A percentile compares a stretch with the other conserved stretches of the same genome.
These are phyloP conservation scores for Coccomyxa sp. DNA, from an alignment of 139 green algal genomes.

Conservation along the genomic window DNA sequence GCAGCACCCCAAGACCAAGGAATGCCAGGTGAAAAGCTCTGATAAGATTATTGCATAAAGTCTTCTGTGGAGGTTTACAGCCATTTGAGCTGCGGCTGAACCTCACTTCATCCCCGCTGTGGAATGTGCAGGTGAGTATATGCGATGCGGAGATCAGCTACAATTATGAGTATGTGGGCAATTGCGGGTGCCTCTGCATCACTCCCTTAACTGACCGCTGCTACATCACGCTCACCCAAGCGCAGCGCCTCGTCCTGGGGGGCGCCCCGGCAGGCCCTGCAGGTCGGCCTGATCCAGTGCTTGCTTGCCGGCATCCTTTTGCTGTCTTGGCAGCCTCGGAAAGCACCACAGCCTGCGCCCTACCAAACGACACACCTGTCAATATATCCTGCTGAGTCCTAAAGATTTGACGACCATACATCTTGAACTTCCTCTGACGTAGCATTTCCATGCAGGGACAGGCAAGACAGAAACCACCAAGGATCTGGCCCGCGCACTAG, in stretches of 20 bases:
- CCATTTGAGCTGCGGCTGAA: background rate
- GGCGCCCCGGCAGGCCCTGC: constrained; percentile 90
- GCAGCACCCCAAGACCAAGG: constrained; percentile 72
- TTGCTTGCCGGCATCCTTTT: too few species aligned
- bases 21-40: constrained; percentile 39
- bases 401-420: too few species aligned
- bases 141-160: constrained; percentile 90
- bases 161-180: constrained; percentile 92
- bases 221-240: constrained; percentile 94
- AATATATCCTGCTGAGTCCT: too few species aligned
- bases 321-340: too few species aligned
- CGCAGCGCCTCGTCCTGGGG: constrained; percentile 93
- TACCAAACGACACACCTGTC: too few species aligned
- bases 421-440: too few species aligned
- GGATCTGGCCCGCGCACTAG: constrained; percentile 90
- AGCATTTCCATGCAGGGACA: constrained; percentile 13
- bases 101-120: too few species aligned
- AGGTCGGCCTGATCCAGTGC: constrained; percentile 22
- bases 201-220: constrained; percentile 94
- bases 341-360: too few species aligned
- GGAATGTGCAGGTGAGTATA: constrained; percentile 82
- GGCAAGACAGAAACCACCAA: constrained; percentile 97
- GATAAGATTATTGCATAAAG: background rate
- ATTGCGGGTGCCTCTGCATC: constrained; percentile 90
- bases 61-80: background rate